Evolutionary conservation across 768 basidiomycete genomes (phyloP), one percentile per base, ranked within the genome.

Genomic region (Podaxis sp.): DNA sequence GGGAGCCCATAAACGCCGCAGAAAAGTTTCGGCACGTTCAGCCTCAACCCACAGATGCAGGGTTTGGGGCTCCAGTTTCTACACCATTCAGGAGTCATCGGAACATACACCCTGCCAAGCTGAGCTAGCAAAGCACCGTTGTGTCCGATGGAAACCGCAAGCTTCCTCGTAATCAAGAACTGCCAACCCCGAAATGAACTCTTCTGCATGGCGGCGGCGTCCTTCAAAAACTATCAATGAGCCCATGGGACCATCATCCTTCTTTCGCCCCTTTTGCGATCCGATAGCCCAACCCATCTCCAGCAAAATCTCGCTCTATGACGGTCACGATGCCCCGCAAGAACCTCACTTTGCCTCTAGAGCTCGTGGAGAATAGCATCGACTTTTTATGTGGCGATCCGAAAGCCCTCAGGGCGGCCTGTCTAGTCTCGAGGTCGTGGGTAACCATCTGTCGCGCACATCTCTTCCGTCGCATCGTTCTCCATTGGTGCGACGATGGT

Each of bases 401-500:
- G 9, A 61, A 61, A 55, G 25, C 60, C 41, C 60, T 61, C 40
- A 61, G 54, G 29, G 27, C 52, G 3, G 53, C 60, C 7, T 61
- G 52, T 37, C 60, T 55, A 6, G 53, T 47, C 13, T 61, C 60
- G 33, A 43, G 33, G 47, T 29, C 60, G 24, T 61, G 60, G 60
- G 60, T 61, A 46, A 33, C 60, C 17, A 49, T 55, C 33, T 61
- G 60, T 36, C 52, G 60, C 11, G 33, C 52, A n/a, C 53, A 55
- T 25, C 52, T 61, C 52, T 61, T 61, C 43, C 60, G 54, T 36
- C 60, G 60, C 25, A 55, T 61, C 53, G 53, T 61, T 29, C 53
- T 61, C 15, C 60, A 61, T n/a, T 61, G 60, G 60, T 61, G 60
- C 22, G 60, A 61, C 43, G 53, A 55, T 19, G 60, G 60, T 22